A percentile compares a stretch with the other conserved stretches of the same genome.
phyloP scores from a whole-genome alignment of 23 red algal species.

The Porphyridium purpureum region DNA sequence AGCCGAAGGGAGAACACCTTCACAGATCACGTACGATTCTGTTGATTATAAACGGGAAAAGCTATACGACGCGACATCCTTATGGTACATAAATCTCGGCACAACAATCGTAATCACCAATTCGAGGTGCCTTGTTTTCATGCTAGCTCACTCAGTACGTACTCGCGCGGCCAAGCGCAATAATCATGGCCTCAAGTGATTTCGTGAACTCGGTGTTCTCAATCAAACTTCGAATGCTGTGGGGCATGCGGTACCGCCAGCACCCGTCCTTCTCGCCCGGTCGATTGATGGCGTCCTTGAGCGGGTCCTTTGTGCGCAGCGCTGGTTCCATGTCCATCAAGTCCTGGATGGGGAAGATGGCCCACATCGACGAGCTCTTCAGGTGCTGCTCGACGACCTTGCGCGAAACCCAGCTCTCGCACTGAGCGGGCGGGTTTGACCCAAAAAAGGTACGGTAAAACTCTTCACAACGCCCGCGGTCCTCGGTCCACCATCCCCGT shows the following conservation, averaged over 20 bases:
- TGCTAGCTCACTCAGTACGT: no score
- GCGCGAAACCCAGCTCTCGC: constrained; percentile 3
- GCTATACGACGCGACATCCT: no score
- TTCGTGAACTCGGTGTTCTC: constrained; percentile 1
- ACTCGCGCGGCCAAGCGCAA: no score
- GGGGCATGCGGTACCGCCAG: background rate
- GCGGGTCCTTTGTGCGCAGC: constrained; percentile 6
- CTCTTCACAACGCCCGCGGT: background rate
- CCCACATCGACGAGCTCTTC: constrained; percentile 4
- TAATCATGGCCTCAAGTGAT: background rate
- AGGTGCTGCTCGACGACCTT: constrained; percentile 10
- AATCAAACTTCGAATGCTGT: background rate
- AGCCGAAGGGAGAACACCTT: no score
- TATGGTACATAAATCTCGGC: no score
- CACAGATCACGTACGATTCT: no score
- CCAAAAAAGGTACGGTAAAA: background rate
- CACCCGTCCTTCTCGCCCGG: constrained; percentile 1
- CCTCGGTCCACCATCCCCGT: constrained; percentile 9
- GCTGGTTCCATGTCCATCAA: background rate
- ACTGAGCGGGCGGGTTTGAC: background rate
- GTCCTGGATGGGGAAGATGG: constrained; percentile 9
- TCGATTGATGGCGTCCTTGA: constrained; percentile 7
- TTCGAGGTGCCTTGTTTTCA: no score
- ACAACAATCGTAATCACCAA: no score
- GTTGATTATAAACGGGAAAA: no score